These are phyloP conservation scores for Penicillium occitanis DNA, from an alignment of 2,329 filamentous ascomycete genomes.

Conservation along the genomic window DNA sequence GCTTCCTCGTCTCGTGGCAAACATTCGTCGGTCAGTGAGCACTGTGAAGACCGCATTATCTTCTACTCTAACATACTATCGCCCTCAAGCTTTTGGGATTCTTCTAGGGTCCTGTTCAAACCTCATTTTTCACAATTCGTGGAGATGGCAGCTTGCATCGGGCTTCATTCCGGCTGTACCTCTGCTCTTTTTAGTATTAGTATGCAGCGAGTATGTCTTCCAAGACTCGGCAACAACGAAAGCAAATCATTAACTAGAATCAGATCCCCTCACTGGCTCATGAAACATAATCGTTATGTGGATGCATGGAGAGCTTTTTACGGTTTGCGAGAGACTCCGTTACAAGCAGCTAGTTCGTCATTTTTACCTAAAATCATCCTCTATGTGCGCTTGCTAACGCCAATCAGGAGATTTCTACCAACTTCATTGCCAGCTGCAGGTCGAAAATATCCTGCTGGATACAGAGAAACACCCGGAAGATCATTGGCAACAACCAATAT, in stretches of 20 bases:
- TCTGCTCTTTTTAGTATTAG: conserved; percentile 22
- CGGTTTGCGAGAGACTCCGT: conserved; percentile 17
- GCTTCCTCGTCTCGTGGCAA: conserved; percentile 24
- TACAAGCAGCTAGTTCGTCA: conserved; percentile 24
- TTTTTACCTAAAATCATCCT: not conserved
- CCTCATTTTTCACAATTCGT: conserved; percentile 23
- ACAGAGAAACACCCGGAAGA: conserved; percentile 6
- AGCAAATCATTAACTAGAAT: not conserved
- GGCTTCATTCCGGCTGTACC: conserved; percentile 24
- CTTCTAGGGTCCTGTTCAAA: conserved; percentile 24
- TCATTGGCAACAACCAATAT: not conserved
- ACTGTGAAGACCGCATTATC: not conserved
- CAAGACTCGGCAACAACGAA: not conserved
- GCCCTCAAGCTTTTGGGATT: conserved; percentile 21
- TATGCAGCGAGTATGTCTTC: conserved; percentile 22
- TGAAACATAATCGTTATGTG: conserved; percentile 18
- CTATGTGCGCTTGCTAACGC: not conserved
- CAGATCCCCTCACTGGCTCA: conserved; percentile 22
- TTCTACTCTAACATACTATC: not conserved
- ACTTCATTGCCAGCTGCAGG: conserved; percentile 25
- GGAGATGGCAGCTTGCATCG: conserved; percentile 24
- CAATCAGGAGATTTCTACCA: conserved; percentile 25
- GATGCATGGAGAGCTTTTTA: conserved; percentile 17
- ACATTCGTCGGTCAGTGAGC: conserved; percentile 22
- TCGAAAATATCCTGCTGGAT: conserved; percentile 18